A percentile compares a stretch with the other conserved stretches of the same genome.
phyloP scores from a whole-genome alignment of 768 basidiomycete species.

The Phlebiopsis gigantea region DNA sequence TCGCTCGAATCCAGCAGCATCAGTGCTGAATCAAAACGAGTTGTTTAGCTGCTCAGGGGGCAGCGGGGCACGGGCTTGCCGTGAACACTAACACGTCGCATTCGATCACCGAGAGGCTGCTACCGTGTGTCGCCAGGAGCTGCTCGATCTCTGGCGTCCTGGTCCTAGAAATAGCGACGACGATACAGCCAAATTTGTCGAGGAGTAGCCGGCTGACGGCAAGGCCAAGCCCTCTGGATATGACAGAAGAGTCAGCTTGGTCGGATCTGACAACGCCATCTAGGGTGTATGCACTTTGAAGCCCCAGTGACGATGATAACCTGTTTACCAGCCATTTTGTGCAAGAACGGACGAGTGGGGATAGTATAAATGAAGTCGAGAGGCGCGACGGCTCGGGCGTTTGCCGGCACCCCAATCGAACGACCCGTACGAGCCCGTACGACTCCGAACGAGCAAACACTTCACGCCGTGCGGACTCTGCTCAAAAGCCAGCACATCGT shows the following conservation, averaged over 20 bases:
- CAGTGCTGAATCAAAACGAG: conserved; percentile 39
- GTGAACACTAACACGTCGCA: conserved; percentile 71
- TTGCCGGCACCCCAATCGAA: conserved; percentile 16
- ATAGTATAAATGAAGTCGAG: not conserved
- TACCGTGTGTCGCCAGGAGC: conserved; percentile 36
- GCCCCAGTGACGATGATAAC: conserved; percentile 83
- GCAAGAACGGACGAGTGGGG: not conserved
- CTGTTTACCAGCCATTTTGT: conserved; percentile 33
- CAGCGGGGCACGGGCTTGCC: not conserved
- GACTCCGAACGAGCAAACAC: conserved; percentile 12
- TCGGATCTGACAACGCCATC: conserved; percentile 1
- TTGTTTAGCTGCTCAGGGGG: conserved; percentile 3
- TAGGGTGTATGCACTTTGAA: conserved; percentile 48
- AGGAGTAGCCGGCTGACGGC: conserved; percentile 69
- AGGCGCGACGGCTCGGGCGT: not conserved
- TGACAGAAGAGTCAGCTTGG: conserved; percentile 8
- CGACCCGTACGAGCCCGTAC: conserved; percentile 14
- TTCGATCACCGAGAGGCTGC: conserved; percentile 45
- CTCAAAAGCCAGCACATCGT: conserved; percentile 7
- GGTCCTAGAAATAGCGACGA: conserved; percentile 75
- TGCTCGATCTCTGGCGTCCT: conserved; percentile 56
- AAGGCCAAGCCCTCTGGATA: conserved; percentile 67
- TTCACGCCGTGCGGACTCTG: conserved; percentile 9
- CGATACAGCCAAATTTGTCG: conserved; percentile 53
- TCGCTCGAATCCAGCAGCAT: conserved; percentile 46